These are phyloP conservation scores for Rhododendron vialii DNA, from an alignment of 148 eudicot genomes.

Conservation along the genomic window DNA sequence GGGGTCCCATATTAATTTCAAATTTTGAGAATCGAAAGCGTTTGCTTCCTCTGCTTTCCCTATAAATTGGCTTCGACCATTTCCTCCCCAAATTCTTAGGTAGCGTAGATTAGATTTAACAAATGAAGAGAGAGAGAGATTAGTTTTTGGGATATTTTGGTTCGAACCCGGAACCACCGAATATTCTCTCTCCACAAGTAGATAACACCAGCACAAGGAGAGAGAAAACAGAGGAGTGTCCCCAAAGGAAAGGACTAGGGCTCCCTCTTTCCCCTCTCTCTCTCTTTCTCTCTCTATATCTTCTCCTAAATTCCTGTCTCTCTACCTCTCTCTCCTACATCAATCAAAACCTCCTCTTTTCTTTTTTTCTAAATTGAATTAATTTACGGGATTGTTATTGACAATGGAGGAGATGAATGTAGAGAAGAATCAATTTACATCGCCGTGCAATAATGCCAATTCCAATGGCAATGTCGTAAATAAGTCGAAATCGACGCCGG, in stretches of 20 bases:
- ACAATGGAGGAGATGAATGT: conserved; percentile 1
- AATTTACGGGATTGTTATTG: background rate
- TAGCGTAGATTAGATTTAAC: too few relatives aligned
- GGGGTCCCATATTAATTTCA: too few relatives aligned
- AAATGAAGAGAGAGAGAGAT: too few relatives aligned
- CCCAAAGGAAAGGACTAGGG: background rate
- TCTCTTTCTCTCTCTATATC: background rate
- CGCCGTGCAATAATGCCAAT: conserved; percentile 2
- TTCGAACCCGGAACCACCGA: background rate
- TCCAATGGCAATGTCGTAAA: background rate
- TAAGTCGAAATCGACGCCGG: conserved; percentile 1
- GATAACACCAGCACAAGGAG: background rate
- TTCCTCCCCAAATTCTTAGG: too few relatives aligned
- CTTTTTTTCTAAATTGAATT: background rate
- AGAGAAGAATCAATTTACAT: conserved; percentile 28
- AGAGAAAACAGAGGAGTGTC: background rate
- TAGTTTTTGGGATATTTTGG: background rate
- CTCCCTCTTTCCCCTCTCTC: too few relatives aligned
- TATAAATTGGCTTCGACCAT: too few relatives aligned
- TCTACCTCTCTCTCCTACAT: background rate
- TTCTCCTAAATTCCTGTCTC: background rate
- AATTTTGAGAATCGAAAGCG: too few relatives aligned
- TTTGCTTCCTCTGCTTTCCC: too few relatives aligned
- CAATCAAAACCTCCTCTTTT: background rate
- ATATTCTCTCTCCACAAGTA: background rate